Base-by-base conservation (phyloP, 2,329 filamentous ascomycete genomes). In the Pezicula carpinea region DNA sequence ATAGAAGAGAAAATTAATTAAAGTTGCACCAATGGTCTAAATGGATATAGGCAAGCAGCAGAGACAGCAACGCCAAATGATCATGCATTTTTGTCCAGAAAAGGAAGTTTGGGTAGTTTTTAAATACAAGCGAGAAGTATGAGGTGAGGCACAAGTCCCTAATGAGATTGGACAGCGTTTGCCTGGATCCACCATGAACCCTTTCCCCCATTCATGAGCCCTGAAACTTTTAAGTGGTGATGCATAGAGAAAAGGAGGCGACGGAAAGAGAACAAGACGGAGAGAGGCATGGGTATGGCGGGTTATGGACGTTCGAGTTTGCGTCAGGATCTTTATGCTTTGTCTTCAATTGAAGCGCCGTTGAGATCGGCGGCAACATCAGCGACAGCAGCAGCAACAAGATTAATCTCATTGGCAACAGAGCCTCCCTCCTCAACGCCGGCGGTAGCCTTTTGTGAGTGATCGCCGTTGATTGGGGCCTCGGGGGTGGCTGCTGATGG, bases 351-450 rank as follows among this genome's bases (percentile, higher is more conserved):
- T 43, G 73, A 74, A 41, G 79, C 74, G 57, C 79, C 75, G 66
- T 83, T 71, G 48, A 85, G 67, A 53, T 83, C 80, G 47, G 78
- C 76, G 17, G 74, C 66, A 21, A 72, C 80, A 59, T 85, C 81
- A 3, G 71, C 23, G 6, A 26, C 23, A 6, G 23, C 23, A 10
- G 23, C 23, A 26, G 23, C 23, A 8, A 26, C 23, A 15, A 61
- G 49, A 10, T 59, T 56, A 10, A 60, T 46, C 26, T 60, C 57
- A 38, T 61, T 59, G 5, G 50, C 52, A 17, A 59, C 52, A 13
- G 55, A 58, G 44, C 56, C 57, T 31, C 58, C 59, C 23, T 62
- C 59, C 7, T 55, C 55, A 23, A 56, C 56, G n/a, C 50, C 52
- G 22, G 59, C 59, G 18, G 60, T 59, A 21, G 57, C 59, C 45